Percentiles rank a stretch among this genome's conserved stretches.
Conservation (phyloP, 2,329 filamentous ascomycete species). For the Epichloe sibirici region DNA sequence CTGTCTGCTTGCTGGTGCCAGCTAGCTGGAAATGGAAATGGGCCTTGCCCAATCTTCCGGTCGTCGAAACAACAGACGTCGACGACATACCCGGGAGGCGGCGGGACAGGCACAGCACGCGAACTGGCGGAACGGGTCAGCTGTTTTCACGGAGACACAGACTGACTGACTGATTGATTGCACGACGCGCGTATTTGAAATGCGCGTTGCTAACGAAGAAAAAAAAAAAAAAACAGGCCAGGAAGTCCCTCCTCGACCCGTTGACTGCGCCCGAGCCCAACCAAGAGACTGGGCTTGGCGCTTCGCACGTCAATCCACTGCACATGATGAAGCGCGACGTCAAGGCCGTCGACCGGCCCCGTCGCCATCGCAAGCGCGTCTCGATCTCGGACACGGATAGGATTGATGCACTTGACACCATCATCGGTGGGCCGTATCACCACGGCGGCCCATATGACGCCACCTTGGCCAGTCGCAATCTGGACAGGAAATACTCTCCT, state of each 20-base stretch:
- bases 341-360: slow-evolving; percentile 53
- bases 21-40: too few relatives aligned
- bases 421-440: slow-evolving; percentile 57
- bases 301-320: slow-evolving; percentile 47
- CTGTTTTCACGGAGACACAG: not conserved
- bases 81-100: too few relatives aligned
- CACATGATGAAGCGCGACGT: slow-evolving; percentile 52
- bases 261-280: slow-evolving; percentile 55
- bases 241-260: slow-evolving; percentile 56
- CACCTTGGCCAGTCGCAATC: slow-evolving; percentile 62
- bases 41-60: too few relatives aligned
- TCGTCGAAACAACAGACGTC: too few relatives aligned
- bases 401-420: slow-evolving; percentile 70
- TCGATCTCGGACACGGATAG: slow-evolving; percentile 54
- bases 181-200: not conserved
- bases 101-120: too few relatives aligned
- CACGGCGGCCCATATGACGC: slow-evolving; percentile 89
- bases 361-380: slow-evolving; percentile 49
- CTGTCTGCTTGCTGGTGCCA: too few relatives aligned
- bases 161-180: too few relatives aligned
- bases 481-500: slow-evolving; percentile 49
- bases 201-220: not conserved
- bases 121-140: too few relatives aligned
- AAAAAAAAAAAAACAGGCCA: slow-evolving; percentile 41
- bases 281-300: slow-evolving; percentile 53